Evolutionary conservation across 2,329 filamentous ascomycete species (phyloP).

Genomic region (Macroventuria anomochaeta): DNA sequence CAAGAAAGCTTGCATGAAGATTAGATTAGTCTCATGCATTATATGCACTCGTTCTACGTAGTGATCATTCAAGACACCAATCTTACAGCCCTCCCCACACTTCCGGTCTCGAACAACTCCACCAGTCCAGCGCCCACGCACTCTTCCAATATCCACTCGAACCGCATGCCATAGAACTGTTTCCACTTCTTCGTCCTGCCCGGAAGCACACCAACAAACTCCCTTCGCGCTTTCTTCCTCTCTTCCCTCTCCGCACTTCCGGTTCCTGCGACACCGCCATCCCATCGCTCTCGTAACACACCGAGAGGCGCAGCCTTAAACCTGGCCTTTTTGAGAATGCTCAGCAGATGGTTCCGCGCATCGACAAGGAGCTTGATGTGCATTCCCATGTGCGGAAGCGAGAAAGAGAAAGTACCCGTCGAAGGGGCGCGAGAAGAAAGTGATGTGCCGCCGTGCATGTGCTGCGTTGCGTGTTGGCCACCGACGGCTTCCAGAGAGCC

Average conservation of each 20-base stretch:
- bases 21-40: too few species aligned
- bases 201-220: slow-evolving; percentile 64
- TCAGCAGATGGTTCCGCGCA: slow-evolving; percentile 67
- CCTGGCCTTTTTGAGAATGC: slow-evolving; percentile 64
- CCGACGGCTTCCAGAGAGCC: slow-evolving; percentile 74
- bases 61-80: slow-evolving; percentile 1
- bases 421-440: slow-evolving; percentile 25
- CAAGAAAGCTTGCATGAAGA: slow-evolving; percentile 10
- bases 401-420: slow-evolving; percentile 56
- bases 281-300: slow-evolving; percentile 71
- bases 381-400: slow-evolving; percentile 70
- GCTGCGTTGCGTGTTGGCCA: slow-evolving; percentile 69
- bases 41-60: too few species aligned
- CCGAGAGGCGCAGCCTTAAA: slow-evolving; percentile 69
- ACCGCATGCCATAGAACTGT: slow-evolving; percentile 71
- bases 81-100: slow-evolving; percentile 70
- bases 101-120: slow-evolving; percentile 77
- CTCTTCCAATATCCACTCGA: slow-evolving; percentile 75
- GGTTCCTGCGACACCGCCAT: slow-evolving; percentile 65
- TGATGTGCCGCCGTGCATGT: slow-evolving; percentile 68
- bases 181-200: slow-evolving; percentile 73
- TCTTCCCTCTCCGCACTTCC: slow-evolving; percentile 54
- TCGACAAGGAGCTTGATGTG: slow-evolving; percentile 70
- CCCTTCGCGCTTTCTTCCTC: slow-evolving; percentile 61
- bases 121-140: slow-evolving; percentile 73